Evolutionary conservation across 176 grass and related monocot species (phyloP), one percentile per base, ranked within the genome.

Genomic region (Bromus sterilis): DNA sequence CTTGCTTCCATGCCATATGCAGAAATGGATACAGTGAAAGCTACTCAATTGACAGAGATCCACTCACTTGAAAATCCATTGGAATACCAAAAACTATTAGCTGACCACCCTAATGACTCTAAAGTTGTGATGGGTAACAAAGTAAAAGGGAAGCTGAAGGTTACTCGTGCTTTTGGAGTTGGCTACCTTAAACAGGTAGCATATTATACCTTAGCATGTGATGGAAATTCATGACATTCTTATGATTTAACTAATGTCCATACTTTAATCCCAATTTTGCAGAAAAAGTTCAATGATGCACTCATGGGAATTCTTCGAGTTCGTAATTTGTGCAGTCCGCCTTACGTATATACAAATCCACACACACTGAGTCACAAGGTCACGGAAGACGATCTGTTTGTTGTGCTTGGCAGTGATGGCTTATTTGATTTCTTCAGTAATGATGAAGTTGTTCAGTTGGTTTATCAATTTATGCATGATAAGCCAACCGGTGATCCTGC

Each of bases 251-350:
- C n/a, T 86, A 75, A 87, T 65, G 14, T 43, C 25, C 4, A 40
- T 65, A 60, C 57, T 56, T 72, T 71, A 24, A 39, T 63, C 31
- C 73, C 32, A 70, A 40, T 83, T 76, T 85, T 87, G 31, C 86
- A 97, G 89, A 91, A 78, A 80, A 89, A 93, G 69, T 81, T 99
- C 4, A 99, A 99, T 48, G 91, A 99, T 88, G 97, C 91, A 31
- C 91, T 99, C 29, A 96, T 96, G 91, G 97, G 97, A 74, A 99
- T 99, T 89, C 89, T 99, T 15, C 93, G 85, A 70, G 97, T 99
- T 63, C 86, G 61, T 40, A 89, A 99, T 78, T 31, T 96, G 62
- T 71, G 42, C 75, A 99, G 80, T 7, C 97, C 97, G 0, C 97
- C 97, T 80, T 99, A 99, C 14, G 87, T 99, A 67, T 80, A 83